These are phyloP conservation scores for Neonectria hederae DNA, from an alignment of 2,329 filamentous ascomycete species.

Conservation along the genomic window DNA sequence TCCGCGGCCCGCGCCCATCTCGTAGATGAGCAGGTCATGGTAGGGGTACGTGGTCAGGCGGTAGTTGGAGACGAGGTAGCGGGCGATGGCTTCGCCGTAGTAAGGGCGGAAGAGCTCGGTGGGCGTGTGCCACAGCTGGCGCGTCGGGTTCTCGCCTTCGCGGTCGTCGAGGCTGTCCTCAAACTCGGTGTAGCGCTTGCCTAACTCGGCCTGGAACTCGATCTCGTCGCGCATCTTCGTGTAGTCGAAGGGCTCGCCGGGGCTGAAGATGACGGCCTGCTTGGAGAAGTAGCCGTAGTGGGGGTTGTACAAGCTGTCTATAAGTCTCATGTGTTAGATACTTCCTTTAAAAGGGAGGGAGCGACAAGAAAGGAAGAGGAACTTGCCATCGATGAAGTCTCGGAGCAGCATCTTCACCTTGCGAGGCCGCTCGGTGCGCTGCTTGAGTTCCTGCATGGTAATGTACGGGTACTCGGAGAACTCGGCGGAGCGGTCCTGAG, in stretches of 20 bases:
- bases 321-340: constrained; percentile 27
- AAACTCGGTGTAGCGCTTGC: constrained; percentile 85
- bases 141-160: constrained; percentile 71
- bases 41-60: constrained; percentile 93
- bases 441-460: constrained; percentile 80
- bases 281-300: constrained; percentile 97
- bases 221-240: constrained; percentile 81
- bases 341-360: constrained; percentile 14
- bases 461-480: constrained; percentile 85
- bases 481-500: constrained; percentile 80
- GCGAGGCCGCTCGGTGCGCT: constrained; percentile 77
- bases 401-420: constrained; percentile 96
- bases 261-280: constrained; percentile 94
- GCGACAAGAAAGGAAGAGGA: constrained; percentile 31
- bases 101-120: constrained; percentile 96
- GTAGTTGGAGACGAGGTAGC: constrained; percentile 96
- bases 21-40: constrained; percentile 96
- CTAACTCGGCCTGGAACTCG: constrained; percentile 81
- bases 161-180: constrained; percentile 85
- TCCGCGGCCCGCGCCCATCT: constrained; percentile 97
- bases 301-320: constrained; percentile 94
- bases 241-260: constrained; percentile 92
- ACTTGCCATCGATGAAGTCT: constrained; percentile 92
- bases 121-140: constrained; percentile 97
- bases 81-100: constrained; percentile 97